These are phyloP conservation scores for Citeromyces hawaiiensis DNA, from an alignment of 1,139 yeast species.

Conservation along the genomic window DNA sequence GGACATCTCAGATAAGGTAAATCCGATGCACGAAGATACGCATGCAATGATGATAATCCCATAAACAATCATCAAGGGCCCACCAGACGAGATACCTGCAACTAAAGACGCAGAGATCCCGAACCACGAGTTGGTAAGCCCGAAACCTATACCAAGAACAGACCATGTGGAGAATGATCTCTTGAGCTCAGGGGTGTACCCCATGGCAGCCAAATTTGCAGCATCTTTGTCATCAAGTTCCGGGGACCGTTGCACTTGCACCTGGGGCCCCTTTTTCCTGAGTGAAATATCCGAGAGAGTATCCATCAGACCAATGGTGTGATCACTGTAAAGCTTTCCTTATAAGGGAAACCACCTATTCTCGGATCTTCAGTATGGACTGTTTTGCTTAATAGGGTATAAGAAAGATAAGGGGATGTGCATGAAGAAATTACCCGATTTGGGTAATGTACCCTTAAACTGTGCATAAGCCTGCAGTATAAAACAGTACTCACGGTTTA, in stretches of 20 bases:
- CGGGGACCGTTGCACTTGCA: neutral
- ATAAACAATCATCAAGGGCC: slow-evolving; percentile 32
- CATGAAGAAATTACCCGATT: slow-evolving; percentile 10
- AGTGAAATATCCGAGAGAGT: neutral
- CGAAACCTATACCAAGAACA: slow-evolving; percentile 35
- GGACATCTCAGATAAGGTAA: slow-evolving; percentile 37
- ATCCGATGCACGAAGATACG: slow-evolving; percentile 35
- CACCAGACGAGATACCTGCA: slow-evolving; percentile 34
- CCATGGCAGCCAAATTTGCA: slow-evolving; percentile 18
- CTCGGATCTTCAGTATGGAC: neutral
- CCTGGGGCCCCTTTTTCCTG: neutral
- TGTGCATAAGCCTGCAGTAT: slow-evolving; percentile 4
- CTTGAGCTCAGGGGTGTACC: slow-evolving; percentile 26
- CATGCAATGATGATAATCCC: slow-evolving; percentile 40
- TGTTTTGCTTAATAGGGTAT: neutral
- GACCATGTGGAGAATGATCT: slow-evolving; percentile 41
- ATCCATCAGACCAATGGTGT: neutral
- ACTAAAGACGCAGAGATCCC: slow-evolving; percentile 37
- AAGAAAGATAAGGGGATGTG: neutral
- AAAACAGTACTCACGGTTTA: slow-evolving; percentile 10
- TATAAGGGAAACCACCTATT: neutral
- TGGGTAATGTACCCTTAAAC: slow-evolving; percentile 10
- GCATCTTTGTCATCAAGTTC: slow-evolving; percentile 23
- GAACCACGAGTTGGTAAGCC: slow-evolving; percentile 41
- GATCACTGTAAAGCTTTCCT: neutral